Evolutionary conservation across 768 basidiomycete genomes (phyloP), one percentile per base, ranked within the genome.

Genomic region (Lactarius vividus): DNA sequence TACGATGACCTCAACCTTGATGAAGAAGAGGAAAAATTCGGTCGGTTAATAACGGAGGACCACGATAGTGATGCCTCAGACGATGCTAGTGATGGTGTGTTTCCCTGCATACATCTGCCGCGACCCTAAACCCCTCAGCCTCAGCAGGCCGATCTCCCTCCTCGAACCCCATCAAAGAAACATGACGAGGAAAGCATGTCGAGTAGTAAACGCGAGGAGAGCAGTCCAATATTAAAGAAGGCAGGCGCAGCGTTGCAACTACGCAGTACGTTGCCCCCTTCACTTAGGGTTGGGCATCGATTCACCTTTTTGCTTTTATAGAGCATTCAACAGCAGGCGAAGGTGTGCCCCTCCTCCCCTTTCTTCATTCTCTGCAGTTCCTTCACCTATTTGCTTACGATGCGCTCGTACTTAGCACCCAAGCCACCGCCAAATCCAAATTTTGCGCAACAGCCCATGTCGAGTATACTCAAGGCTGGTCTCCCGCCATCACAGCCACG

Each of bases 1-100:
- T 99, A 99, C 73, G 97, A 98, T 71, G 97, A 98, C 18, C 92
- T 99, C 67, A 92, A 92, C 72, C 88, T 99, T 55, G 92, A 97
- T 71, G 96, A 97, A 73, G 94, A 97, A 75, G 96, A 98, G 74
- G 94, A 94, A 79, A 90, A 92, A 74, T 94, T 95, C 73, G 91
- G 92, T 62, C 80, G 92, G 52, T 84, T 84, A 61, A 80, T 76
- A 65, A 86, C 87, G 59, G 91, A 94, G 58, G 86, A 94, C 18
- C 87, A 86, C 57, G 86, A 91, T 11, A 89, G 85, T 61, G 91
- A 94, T 67, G 90, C 88, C 44, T 92, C 89, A 37, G 83, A 94
- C 75, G 78, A 82, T 70, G 80, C 80, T 58, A 88, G 89, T 69
- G 92, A 93, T 83, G 88, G 91, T 87, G 74, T 57, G 73, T 69